Base-by-base conservation (phyloP, 1,284 basidiomycete species). In the Leccinum fuscescens region DNA sequence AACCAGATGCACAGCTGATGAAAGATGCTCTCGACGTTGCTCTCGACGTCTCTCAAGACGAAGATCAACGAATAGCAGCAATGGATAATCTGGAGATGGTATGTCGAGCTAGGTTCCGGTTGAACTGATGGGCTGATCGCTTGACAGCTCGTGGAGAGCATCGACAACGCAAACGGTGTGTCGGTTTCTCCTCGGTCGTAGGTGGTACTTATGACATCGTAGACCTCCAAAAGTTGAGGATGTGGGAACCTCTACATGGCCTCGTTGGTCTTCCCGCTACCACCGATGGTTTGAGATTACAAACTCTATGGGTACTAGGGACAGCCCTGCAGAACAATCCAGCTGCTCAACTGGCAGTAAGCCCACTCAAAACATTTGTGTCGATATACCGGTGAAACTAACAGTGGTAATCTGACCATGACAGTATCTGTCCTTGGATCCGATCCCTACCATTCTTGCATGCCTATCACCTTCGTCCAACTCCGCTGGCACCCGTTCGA, bases 1-100 rank as follows among this genome's bases (percentile, higher is more conserved):
- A 90, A 69, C 83, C 89, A 1, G 95, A 97, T 71, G 83, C 91
- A 2, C 86, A 86, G 61, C 78, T 88, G 48, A 96, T 97, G 93
- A 92, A 92, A 72, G 94, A 96, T 70, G 88, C 90, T 65, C 80
- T 96, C 72, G 80, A 80, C 3, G 76, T 86, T 56, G 93, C 93
- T 1, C 71, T 84, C n/a, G 89, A 96, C 71, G 76, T 80, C 33
- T 77, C 71, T 24, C 80, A 79, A 46, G 75, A 78, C 29, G 85
- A 92, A 60, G 87, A 90, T 48, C 85, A 86, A 17, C 77, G 94
- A 33, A 78, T 94, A 54, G 79, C 83, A 17, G 95, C 96, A 0
- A 79, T 98, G 67, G 96, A 99, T 77, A 87, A 98, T 73, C 83
- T 98, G 58, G 97, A 99, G 77, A 94, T 98, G 94, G 93, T 93